A percentile compares a stretch with the other conserved stretches of the same genome.
These are phyloP conservation scores for Teratosphaeriaceae sp. DNA, from an alignment of 2,329 filamentous ascomycete genomes.

Conservation along the genomic window DNA sequence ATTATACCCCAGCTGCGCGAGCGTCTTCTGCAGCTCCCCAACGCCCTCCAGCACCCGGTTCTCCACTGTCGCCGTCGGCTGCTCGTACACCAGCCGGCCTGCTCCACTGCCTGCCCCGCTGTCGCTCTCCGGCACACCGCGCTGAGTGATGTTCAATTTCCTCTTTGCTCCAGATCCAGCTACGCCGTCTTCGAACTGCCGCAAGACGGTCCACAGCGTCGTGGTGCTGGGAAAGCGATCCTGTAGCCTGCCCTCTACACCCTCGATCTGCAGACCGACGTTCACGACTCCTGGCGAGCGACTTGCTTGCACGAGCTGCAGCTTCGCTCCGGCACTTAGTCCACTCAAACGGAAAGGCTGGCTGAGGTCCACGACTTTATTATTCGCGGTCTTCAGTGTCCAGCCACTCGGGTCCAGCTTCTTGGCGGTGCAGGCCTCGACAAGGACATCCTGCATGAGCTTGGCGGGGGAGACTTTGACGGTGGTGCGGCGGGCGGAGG, in stretches of 20 bases:
- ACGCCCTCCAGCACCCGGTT: conserved; percentile 72
- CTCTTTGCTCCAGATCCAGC: conserved; percentile 47
- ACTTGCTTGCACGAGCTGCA: conserved; percentile 83
- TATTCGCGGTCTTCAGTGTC: conserved; percentile 79
- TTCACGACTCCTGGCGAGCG: conserved; percentile 79
- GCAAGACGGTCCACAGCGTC: conserved; percentile 80
- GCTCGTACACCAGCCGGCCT: conserved; percentile 82
- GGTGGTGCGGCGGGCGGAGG: conserved; percentile 66
- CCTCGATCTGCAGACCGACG: conserved; percentile 76
- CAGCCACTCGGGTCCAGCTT: conserved; percentile 66
- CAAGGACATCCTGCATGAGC: conserved; percentile 75
- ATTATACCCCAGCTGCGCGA: conserved; percentile 82
- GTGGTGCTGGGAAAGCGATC: conserved; percentile 86
- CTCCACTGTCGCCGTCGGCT: conserved; percentile 77
- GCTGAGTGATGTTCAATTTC: conserved; percentile 75
- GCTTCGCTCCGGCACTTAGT: conserved; percentile 76
- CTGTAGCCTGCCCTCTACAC: conserved; percentile 65
- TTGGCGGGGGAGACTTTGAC: conserved; percentile 80
- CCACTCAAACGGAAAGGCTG: conserved; percentile 77
- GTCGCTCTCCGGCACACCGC: conserved; percentile 61
- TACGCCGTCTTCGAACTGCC: conserved; percentile 77
- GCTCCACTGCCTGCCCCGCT: conserved; percentile 59
- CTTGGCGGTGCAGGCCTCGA: conserved; percentile 82
- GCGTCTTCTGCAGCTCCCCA: conserved; percentile 77
- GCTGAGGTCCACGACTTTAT: conserved; percentile 80